Evolutionary conservation across 768 basidiomycete species (phyloP), one percentile per base, ranked within the genome.

Genomic region (Cytidiella melzeri): DNA sequence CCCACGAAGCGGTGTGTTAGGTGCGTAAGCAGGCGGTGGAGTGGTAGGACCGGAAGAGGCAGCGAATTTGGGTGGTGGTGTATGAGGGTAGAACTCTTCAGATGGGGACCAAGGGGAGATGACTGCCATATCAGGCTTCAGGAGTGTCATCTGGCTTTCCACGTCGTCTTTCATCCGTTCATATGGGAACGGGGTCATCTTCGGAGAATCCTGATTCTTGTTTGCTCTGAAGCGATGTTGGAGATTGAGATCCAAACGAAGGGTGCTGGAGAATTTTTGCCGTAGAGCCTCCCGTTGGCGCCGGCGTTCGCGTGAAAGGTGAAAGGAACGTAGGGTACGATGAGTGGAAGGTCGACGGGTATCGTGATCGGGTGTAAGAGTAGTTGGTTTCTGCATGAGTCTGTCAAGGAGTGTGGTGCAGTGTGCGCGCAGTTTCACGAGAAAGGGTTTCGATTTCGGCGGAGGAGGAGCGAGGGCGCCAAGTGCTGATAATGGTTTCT

Each of bases 31-130:
- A 3, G 59, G 60, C 6, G 59, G 59, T 2, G 59, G 61, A 34
- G 30, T 34, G 30, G 9, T 6, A 55, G 57, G 27, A 34, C 47
- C 10, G 58, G 45, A 12, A 55, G 55, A 7, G 59, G 57, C 21
- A 55, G 55, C 47, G 34, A 45, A 36, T 21, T 20, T 51, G 27
- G 53, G 50, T 3, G 49, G 30, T 5, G 47, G 23, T 6, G 52
- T 41, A 27, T 52, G 54, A 5, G 55, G 57, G 24, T 45, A 58
- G 7, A 54, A 43, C 48, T 57, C 52, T 43, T 63, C 61, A 37
- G 47, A 43, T 13, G 57, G 56, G 3, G 58, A 63, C 60, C 58
- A 61, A 1, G 61, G 61, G 7, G 61, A 61, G 20, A 62, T 42
- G 21, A 59, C n/a, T 3, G 59, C 59, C n/a, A 50, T 47, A 13